These are phyloP conservation scores for Xenoacremonium recifei DNA, from an alignment of 2,329 filamentous ascomycete species.

Conservation along the genomic window DNA sequence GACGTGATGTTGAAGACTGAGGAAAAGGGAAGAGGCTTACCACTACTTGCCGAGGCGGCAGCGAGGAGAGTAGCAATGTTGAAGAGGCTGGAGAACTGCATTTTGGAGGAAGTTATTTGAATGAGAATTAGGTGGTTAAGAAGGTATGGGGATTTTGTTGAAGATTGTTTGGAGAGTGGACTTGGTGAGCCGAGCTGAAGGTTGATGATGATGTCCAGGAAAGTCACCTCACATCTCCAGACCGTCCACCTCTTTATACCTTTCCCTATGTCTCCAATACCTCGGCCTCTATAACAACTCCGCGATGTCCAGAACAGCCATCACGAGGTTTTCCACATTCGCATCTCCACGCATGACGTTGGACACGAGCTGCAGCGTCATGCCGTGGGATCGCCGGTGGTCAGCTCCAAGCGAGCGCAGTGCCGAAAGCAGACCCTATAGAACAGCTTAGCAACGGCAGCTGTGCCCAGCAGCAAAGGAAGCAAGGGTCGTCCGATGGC, in stretches of 20 bases:
- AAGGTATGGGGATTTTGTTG: constrained; percentile 5
- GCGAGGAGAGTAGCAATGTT: constrained; percentile 37
- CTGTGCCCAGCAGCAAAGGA: not conserved
- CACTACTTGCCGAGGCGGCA: constrained; percentile 35
- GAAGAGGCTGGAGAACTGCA: constrained; percentile 43
- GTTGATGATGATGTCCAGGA: constrained; percentile 2
- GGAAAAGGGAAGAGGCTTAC: constrained; percentile 17
- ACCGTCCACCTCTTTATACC: not conserved
- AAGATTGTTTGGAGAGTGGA: constrained; percentile 7
- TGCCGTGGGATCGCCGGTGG: not conserved
- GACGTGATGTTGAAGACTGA: constrained; percentile 12
- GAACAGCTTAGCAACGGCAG: not conserved
- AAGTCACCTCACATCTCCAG: not conserved
- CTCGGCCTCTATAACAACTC: not conserved
- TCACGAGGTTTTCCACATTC: not conserved
- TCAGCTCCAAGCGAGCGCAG: not conserved
- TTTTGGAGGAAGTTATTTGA: constrained; percentile 28
- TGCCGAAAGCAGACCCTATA: not conserved
- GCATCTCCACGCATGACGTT: not conserved
- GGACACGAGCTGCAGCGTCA: not conserved
- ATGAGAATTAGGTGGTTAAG: constrained; percentile 1
- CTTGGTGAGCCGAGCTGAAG: constrained; percentile 10
- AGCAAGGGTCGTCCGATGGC: not conserved
- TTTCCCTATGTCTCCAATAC: not conserved
- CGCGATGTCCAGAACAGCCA: not conserved